Base-by-base conservation (phyloP, 768 basidiomycete genomes). In the Leccinum sublutescens region DNA sequence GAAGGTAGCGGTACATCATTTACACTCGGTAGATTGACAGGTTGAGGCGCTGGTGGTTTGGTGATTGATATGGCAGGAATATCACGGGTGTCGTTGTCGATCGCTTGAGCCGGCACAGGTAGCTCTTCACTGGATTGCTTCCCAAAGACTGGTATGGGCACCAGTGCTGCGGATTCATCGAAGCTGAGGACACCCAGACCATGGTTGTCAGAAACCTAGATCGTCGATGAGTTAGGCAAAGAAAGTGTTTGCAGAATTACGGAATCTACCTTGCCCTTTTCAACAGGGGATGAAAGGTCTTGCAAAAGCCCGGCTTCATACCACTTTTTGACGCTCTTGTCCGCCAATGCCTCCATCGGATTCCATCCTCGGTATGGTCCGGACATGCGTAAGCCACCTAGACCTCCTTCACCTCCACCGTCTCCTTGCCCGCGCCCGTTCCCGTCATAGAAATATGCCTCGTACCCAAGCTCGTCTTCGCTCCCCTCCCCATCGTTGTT, bases 301-400 rank as follows among this genome's bases (percentile, higher is more conserved):
- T 84, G 73, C 34, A 92, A 79, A 34, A 93, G 72, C 2, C 94
- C 94, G 25, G 85, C 80, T 64, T 90, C 86, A 56, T 88, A 85
- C 95, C 95, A 98, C 70, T 85, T 85, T 70, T 88, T 83, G 51
- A 94, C 79, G 74, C 93, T 94, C 64, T 82, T 81, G 75, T 97
- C 95, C 51, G 93, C 95, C 89, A 89, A 91, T 14, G 94, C 95
- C 72, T 98, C 95, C 59, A 97, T 74, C 6, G 94, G 90, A 70
- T 80, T 91, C 95, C 94, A 97, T 6, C 95, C 94, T 71, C 84
- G 82, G 69, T 97, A 97, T 68, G 93, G 88, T 31, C 93, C 95
- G 4, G 82, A 82, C 65, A 95, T 75, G 47, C 89, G 83, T 66
- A 97, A 70, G 4, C 88, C 89, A 25, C 85, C 85, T 10, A 81